A percentile compares a stretch with the other conserved stretches of the same genome.
Evolutionary conservation across 257 asterid genomes (phyloP).

Genomic region (Salvia miltiorrhiza): DNA sequence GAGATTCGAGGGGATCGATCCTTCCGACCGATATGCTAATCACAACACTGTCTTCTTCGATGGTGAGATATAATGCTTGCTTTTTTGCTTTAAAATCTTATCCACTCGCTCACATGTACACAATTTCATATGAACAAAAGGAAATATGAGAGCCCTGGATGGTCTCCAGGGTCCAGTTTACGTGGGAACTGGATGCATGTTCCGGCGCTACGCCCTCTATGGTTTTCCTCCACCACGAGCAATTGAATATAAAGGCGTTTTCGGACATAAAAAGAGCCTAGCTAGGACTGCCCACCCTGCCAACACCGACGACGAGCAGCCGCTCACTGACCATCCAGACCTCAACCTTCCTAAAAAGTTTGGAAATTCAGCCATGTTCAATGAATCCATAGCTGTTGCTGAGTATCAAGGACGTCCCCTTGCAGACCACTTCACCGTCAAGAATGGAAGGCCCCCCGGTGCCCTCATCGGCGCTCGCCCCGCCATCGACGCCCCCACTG

Average conservation of each 20-base stretch:
- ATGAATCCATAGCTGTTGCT: constrained; percentile 79
- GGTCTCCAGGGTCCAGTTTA: constrained; percentile 97
- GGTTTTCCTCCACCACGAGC: constrained; percentile 89
- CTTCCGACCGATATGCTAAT: constrained; percentile 94
- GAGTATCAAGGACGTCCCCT: constrained; percentile 95
- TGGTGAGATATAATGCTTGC: too few species aligned
- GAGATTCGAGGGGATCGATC: constrained; percentile 96
- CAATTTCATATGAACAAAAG: constrained; percentile 25
- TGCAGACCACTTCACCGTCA: constrained; percentile 79
- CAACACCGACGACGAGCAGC: constrained; percentile 71
- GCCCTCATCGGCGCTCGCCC: constrained; percentile 71
- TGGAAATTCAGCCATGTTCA: constrained; percentile 81
- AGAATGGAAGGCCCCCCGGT: constrained; percentile 93
- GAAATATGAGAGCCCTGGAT: constrained; percentile 96
- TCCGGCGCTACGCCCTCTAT: constrained; percentile 77
- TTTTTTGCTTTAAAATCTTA: too few species aligned
- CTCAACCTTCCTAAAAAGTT: constrained; percentile 64
- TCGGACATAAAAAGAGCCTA: constrained; percentile 58
- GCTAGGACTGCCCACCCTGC: constrained; percentile 32
- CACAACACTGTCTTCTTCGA: constrained; percentile 95
- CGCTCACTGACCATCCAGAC: constrained; percentile 71
- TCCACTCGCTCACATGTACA: too few species aligned
- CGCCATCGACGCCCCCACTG: constrained; percentile 91
- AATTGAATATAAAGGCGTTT: constrained; percentile 61
- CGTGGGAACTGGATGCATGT: constrained; percentile 96